Base-by-base conservation (phyloP, 2,329 filamentous ascomycete species). In the Gaeumannomyces tritici region DNA sequence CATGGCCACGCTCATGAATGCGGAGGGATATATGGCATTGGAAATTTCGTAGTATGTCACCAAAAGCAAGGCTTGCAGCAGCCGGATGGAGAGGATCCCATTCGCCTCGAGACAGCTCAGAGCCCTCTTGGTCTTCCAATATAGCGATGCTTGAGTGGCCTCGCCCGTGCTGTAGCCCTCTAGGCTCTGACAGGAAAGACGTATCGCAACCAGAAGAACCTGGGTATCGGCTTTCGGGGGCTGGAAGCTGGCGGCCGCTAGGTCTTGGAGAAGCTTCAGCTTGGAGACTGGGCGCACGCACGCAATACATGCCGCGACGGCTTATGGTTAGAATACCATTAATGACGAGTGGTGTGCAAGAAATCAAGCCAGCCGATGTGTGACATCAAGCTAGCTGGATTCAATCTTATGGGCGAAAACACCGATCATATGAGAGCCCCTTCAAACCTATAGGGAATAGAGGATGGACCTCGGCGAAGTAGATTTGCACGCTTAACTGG, bases 1-100 rank as follows among this genome's bases (percentile, higher is more conserved):
- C 4, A 55, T 35, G 12, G 62, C 65, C 21, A 65, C 60, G n/a
- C 60, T 63, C 57, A 65, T 61, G 54, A 62, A 66, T 8, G 65
- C 65, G 1, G 65, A 60, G 21, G 65, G 65, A 42, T 62, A 64
- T 54, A 64, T 15, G 6, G 60, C 64, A 13, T 62, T 33, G 2
- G 57, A 33, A 3, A 66, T n/a, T 55, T 66, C 65, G 58, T 65
- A 62, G 55, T 61, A 58, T 21, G 61, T 57, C 7, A 66, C 47
- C 9, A 66, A 59, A 28, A 66, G 62, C 2, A 31, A 18, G 7
- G 57, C 62, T 54, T 66, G 65, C 21, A 66, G 62, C 1, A 63
- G 55, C 11, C 59, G 58, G 7, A 62, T 12, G 2, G 65, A 63
- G 21, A 64, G 12, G 35, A 63, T 8, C 8, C 63, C 65, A 21